Base-by-base conservation (phyloP, 345 rosid genomes). In the Punica granatum region DNA sequence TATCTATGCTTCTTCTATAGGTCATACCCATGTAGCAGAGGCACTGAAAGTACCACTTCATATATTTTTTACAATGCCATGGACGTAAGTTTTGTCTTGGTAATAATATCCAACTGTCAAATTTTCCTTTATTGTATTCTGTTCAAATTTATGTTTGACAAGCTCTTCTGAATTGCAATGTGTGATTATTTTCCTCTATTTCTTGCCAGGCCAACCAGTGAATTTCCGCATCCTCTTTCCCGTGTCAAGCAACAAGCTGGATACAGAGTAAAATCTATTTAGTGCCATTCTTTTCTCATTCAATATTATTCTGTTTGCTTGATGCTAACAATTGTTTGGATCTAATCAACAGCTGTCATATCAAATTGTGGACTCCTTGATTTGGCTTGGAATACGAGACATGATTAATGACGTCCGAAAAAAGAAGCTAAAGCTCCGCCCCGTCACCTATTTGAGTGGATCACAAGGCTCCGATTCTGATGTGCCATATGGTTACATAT, bases 311-410 rank as follows among this genome's bases (percentile, higher is more conserved):
- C 60, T 51, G 26, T 51, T 13, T 28, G 26, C 9, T n/a, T 26
- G 34, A 30, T 28, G 13, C 14, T 56, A 56, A 56, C 13, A 56
- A 26, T 12, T 56, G 3, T 30, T 8, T 30, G 61, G 15, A 23
- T 6, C 33, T 26, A 56, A 10, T 72, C 65, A 61, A 65, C 86
- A 92, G 98, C 90, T 95, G 56, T 92, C 99, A 6, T 95, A 91
- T 76, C 99, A 95, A 81, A 95, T 90, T 66, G 97, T 95, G 14
- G 98, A 95, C 73, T 95, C 99, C 8, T 39, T 95, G 78, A 90
- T 95, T 74, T 95, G 99, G 99, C 97, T 95, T 77, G 99, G 99
- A 54, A 92, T 92, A 66, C 89, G 97, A 63, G 99, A 95, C 79
- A 88, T 95, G 93, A 80, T 95, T 68, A 95, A 95, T 79, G 98